Evolutionary conservation across 1,139 yeast genomes (phyloP).

Genomic region (Lodderomyces beijingensis): DNA sequence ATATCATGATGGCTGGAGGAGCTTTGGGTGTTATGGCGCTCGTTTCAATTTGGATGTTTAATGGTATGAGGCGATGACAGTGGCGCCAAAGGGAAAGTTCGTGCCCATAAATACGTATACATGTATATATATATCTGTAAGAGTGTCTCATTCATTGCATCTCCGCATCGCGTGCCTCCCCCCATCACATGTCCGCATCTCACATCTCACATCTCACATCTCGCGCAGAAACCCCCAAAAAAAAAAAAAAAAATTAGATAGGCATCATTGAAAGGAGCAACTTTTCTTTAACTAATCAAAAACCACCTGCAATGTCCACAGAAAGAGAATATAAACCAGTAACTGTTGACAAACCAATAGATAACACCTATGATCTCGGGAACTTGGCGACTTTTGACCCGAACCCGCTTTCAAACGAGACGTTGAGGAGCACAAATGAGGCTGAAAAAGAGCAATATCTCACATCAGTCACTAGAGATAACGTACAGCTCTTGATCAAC

Average conservation of each 20-base stretch:
- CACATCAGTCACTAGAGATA: conserved; percentile 76
- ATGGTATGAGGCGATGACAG: conserved; percentile 25
- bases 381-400: conserved; percentile 83
- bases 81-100: conserved; percentile 5
- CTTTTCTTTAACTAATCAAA: no score
- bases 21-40: conserved; percentile 61
- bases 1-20: conserved; percentile 56
- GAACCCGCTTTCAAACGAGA: conserved; percentile 67
- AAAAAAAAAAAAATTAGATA: no score
- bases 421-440: conserved; percentile 45
- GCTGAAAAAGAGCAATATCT: conserved; percentile 65
- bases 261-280: no score
- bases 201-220: no score
- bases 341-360: conserved; percentile 83
- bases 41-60: conserved; percentile 59
- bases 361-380: conserved; percentile 82
- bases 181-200: no score
- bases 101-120: no score
- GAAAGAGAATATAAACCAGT: conserved; percentile 54
- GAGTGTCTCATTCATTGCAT: no score
- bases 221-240: no score
- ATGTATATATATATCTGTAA: no score
- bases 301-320: conserved; percentile 23
- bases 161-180: no score
- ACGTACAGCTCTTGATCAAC: conserved; percentile 84